Percentiles rank a stretch among this genome's conserved stretches.
phyloP scores from a whole-genome alignment of 2,329 filamentous ascomycete species.

The Xylariales sp. region DNA sequence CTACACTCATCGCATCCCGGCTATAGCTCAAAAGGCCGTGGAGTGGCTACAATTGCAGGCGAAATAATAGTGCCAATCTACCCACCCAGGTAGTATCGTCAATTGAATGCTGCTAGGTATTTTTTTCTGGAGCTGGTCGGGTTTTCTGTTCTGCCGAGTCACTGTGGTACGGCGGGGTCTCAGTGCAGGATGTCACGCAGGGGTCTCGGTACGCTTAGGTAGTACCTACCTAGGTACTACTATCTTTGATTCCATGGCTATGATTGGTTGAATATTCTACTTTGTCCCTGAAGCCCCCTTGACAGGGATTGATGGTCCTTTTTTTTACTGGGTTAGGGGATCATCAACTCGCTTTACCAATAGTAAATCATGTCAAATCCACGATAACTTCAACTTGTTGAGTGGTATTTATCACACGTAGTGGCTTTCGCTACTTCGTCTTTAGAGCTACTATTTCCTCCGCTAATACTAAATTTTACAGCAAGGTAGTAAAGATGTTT shows the following conservation, averaged over 20 bases:
- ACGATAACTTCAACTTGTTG: not conserved
- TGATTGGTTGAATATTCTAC: constrained; percentile 7
- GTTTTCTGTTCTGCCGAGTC: constrained; percentile 38
- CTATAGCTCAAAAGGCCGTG: constrained; percentile 36
- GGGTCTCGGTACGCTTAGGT: no score
- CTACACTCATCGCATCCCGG: constrained; percentile 63
- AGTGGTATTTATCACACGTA: not conserved
- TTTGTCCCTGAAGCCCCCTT: constrained; percentile 6
- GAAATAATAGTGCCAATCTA: constrained; percentile 9
- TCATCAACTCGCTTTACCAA: not conserved
- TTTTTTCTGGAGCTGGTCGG: constrained; percentile 45
- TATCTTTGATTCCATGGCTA: not conserved
- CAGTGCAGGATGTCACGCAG: no score
- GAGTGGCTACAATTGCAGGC: constrained; percentile 41
- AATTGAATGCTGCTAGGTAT: constrained; percentile 37
- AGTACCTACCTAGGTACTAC: no score
- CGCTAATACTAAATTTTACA: not conserved
- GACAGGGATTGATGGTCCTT: constrained; percentile 5
- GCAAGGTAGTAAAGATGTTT: not conserved
- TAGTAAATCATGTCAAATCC: not conserved
- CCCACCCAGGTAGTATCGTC: constrained; percentile 15
- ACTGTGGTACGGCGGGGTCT: no score
- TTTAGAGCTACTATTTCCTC: not conserved
- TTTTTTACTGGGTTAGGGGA: not conserved
- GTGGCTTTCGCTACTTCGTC: not conserved